Percentiles rank a stretch among this genome's conserved stretches.
Evolutionary conservation across 352 stramenopile genomes (phyloP).

Genomic region (Phytophthora niederhauseri): DNA sequence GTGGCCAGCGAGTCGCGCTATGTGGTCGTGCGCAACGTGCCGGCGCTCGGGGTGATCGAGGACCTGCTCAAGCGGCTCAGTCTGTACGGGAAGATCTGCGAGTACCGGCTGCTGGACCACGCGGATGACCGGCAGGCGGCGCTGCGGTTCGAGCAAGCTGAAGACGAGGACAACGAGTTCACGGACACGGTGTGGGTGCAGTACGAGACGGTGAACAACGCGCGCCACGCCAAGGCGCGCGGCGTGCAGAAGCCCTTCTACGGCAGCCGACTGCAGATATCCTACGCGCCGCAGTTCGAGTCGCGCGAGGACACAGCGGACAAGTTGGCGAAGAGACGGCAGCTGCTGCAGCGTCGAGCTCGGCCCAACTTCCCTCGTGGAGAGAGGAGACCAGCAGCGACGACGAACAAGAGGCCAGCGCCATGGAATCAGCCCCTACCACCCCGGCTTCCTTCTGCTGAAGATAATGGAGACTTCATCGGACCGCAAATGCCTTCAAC

Average conservation of each 20-base stretch:
- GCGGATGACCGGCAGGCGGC: slow-evolving; percentile 43
- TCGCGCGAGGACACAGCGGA: slow-evolving; percentile 56
- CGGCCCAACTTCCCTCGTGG: slow-evolving; percentile 4
- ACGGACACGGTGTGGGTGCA: slow-evolving; percentile 72
- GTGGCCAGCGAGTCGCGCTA: slow-evolving; percentile 65
- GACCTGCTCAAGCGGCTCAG: slow-evolving; percentile 61
- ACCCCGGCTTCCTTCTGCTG: slow-evolving; percentile 11
- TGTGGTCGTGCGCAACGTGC: slow-evolving; percentile 67
- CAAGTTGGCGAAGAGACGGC: slow-evolving; percentile 65
- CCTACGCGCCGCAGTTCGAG: slow-evolving; percentile 72
- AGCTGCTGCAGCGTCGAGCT: slow-evolving; percentile 52
- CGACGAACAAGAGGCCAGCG: slow-evolving; percentile 1
- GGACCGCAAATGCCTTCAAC: slow-evolving; percentile 45
- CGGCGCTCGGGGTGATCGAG: slow-evolving; percentile 57
- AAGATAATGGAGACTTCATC: slow-evolving; percentile 43
- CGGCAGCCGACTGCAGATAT: slow-evolving; percentile 62
- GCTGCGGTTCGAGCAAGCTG: slow-evolving; percentile 19
- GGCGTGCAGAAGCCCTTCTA: slow-evolving; percentile 70
- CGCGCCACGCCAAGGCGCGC: slow-evolving; percentile 67
- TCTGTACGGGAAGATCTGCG: slow-evolving; percentile 56
- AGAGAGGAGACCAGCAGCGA: background rate
- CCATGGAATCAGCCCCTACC: slow-evolving; percentile 16
- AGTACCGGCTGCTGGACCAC: slow-evolving; percentile 60
- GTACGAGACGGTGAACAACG: slow-evolving; percentile 81
- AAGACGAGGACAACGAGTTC: slow-evolving; percentile 43